These are phyloP conservation scores for Coemansia sp. DNA, from an alignment of 192 early-diverging fungal species.

Conservation along the genomic window DNA sequence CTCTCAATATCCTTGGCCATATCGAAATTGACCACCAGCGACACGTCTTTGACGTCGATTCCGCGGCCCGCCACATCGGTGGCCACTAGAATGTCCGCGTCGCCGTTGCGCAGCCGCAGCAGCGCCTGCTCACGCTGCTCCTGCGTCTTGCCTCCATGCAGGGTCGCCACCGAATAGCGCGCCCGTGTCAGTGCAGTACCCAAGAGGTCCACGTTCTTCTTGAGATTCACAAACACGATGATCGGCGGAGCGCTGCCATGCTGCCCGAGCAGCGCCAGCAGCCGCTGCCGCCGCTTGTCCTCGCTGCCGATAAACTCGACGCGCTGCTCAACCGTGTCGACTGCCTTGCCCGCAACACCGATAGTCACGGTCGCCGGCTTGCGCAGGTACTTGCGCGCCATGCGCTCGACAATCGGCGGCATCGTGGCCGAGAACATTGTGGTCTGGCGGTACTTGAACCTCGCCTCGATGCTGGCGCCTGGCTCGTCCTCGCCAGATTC, in stretches of 20 bases:
- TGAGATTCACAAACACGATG: slow-evolving; percentile 98
- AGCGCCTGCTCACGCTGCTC: slow-evolving; percentile 93
- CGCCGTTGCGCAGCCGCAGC: slow-evolving; percentile 74
- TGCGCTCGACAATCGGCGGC: slow-evolving; percentile 90
- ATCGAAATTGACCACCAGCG: slow-evolving; percentile 94
- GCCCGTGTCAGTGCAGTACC: slow-evolving; percentile 60
- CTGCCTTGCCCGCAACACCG: slow-evolving; percentile 95
- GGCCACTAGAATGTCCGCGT: slow-evolving; percentile 87
- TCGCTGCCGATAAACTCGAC: slow-evolving; percentile 92
- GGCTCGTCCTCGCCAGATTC: background rate
- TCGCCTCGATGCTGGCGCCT: slow-evolving; percentile 9
- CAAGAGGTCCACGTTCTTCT: slow-evolving; percentile 86
- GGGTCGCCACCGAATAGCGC: slow-evolving; percentile 60
- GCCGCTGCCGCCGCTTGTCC: slow-evolving; percentile 67
- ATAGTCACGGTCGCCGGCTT: slow-evolving; percentile 93
- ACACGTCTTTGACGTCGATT: slow-evolving; percentile 98
- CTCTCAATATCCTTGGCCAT: slow-evolving; percentile 99
- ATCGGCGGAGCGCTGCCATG: slow-evolving; percentile 71
- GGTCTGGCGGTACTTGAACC: slow-evolving; percentile 78
- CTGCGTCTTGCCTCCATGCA: slow-evolving; percentile 97
- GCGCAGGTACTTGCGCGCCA: slow-evolving; percentile 91
- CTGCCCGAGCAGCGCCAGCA: slow-evolving; percentile 72
- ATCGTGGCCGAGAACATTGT: slow-evolving; percentile 99
- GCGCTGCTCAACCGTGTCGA: slow-evolving; percentile 93
- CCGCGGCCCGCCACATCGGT: slow-evolving; percentile 99